Evolutionary conservation across 768 basidiomycete genomes (phyloP), one percentile per base, ranked within the genome.

Genomic region (Lactarius evosmus): DNA sequence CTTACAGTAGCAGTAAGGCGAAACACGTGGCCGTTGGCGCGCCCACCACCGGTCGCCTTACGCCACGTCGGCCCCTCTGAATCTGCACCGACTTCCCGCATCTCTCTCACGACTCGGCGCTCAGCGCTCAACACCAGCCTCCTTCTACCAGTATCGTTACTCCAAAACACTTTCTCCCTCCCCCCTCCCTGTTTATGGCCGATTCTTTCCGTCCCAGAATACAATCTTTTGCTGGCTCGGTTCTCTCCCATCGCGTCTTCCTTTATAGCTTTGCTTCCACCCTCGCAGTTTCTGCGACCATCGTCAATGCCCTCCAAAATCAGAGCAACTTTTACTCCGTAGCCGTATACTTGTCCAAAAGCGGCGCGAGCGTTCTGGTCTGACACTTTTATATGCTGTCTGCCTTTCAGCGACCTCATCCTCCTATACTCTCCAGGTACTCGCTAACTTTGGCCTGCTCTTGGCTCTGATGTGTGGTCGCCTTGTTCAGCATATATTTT

Each of bases 241-340:
- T 89, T 44, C 82, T 80, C 69, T 78, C 84, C 16, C 85, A 89
- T 73, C 79, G 89, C 58, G 75, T 94, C 57, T 73, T 88, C 30
- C 72, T 91, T 51, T 97, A 98, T 72, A 78, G 80, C 34, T 61
- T 85, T 14, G 70, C 87, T 61, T 95, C 93, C 32, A 77, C 85
- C 54, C 67, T 85, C 30, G 85, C 91, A 0, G 85, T 95, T 44
- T 82, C 82, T 0, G 85, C 83, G 22, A 88, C 91, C 30, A 80
- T 98, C 65, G 75, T 82, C 55, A 92, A 89, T 75, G 94, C 94
- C 12, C 82, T 94, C 71, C 83, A 86, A 70, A 87, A 82, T 58
- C 83, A 95, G 70, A 87, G 86, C 70, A 97, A 95, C 78, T 98
- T 98, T 77, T 99, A 95, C 74, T 89, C 95, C 17, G 89, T 96